Conservation (phyloP, 257 asterid genomes). For the Gentiana macrophylla region DNA sequence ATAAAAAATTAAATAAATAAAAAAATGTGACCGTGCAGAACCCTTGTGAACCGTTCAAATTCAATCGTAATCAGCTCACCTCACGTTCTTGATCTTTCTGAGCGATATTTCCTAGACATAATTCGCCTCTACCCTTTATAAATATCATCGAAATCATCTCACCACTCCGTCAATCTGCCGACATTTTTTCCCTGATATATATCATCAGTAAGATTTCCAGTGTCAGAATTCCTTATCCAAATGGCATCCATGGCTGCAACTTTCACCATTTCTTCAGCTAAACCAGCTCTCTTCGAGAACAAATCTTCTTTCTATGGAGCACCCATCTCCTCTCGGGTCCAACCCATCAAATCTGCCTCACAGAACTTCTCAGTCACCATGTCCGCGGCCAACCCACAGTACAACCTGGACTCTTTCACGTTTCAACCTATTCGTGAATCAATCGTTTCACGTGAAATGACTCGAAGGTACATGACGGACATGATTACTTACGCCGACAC, state of each 20-base stretch:
- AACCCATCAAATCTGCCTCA: conserved; percentile 25
- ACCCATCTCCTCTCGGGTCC: conserved; percentile 22
- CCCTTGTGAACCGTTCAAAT: conserved; percentile 38
- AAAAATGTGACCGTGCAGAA: too few relatives aligned
- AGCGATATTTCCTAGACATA: conserved; percentile 23
- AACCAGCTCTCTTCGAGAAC: conserved; percentile 41
- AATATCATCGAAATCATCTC: conserved; percentile 5
- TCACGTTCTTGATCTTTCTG: conserved; percentile 16
- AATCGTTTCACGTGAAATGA: conserved; percentile 69
- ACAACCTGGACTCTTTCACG: conserved; percentile 42
- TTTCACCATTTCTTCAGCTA: conserved; percentile 35
- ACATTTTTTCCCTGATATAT: background rate
- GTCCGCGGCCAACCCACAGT: conserved; percentile 35
- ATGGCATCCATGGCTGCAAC: conserved; percentile 77
- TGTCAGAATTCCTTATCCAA: background rate
- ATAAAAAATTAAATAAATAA: too few relatives aligned
- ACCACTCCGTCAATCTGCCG: background rate
- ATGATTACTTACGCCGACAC: conserved; percentile 79
- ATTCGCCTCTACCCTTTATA: conserved; percentile 10
- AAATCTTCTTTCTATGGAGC: conserved; percentile 52
- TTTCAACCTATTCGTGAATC: conserved; percentile 61
- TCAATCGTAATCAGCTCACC: conserved; percentile 20
- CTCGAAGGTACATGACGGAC: conserved; percentile 64
- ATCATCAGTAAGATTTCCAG: background rate
- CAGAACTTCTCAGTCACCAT: conserved; percentile 29